phyloP scores from a whole-genome alignment of 495 filamentous ascomycete species.

The Clavariopsis aquatica region DNA sequence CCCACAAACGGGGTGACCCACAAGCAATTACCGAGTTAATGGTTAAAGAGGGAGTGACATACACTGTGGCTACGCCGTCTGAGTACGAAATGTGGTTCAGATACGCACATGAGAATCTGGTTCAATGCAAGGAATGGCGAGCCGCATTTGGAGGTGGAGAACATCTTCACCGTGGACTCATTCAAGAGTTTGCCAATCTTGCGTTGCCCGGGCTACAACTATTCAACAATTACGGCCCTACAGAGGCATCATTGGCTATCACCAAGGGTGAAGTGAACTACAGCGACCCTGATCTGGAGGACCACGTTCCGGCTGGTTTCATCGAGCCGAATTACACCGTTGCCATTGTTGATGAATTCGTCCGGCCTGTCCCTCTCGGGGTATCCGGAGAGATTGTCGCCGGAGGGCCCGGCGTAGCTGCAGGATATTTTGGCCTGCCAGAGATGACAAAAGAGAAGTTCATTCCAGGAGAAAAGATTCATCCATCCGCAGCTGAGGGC shows the following conservation, averaged over 20 bases:
- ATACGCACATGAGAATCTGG: neutral
- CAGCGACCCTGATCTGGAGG: neutral
- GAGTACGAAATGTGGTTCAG: constrained; percentile 22
- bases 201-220: neutral
- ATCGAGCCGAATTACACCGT: neutral
- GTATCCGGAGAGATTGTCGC: constrained; percentile 10
- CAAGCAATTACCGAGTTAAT: neutral
- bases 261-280: neutral
- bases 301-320: neutral
- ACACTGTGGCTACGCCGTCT: constrained; percentile 10
- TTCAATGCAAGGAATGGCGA: neutral
- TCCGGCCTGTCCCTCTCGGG: constrained; percentile 4
- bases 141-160: constrained; percentile 10
- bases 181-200: neutral
- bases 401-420: neutral
- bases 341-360: constrained; percentile 1
- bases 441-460: neutral
- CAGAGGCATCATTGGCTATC: constrained; percentile 7
- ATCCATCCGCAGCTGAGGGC: neutral
- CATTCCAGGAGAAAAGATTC: neutral
- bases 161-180: neutral
- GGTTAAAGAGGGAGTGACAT: neutral
- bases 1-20: constrained; percentile 7
- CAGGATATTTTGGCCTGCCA: neutral
- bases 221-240: constrained; percentile 18